Evolutionary conservation across 257 asterid species (phyloP).

Genomic region (Solanum appendiculatum): DNA sequence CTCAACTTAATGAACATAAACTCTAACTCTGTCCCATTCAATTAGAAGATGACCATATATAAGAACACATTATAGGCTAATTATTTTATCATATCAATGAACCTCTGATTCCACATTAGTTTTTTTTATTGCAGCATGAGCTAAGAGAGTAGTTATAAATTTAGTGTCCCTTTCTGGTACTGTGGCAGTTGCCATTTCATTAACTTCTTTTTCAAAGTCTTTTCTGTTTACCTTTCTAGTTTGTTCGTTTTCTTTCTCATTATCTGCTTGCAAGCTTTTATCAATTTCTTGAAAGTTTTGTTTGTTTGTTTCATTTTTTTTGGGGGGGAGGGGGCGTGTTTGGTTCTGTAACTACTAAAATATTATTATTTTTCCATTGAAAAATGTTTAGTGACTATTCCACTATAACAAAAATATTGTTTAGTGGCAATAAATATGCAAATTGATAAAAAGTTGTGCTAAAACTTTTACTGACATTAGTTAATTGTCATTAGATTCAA

Average conservation of each 20-base stretch:
- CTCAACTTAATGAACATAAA: too few relatives aligned
- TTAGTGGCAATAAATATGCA: not conserved
- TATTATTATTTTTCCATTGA: not conserved
- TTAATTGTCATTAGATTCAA: not conserved
- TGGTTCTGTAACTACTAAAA: too few relatives aligned
- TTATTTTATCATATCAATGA: not conserved
- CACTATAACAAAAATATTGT: too few relatives aligned
- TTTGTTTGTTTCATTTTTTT: too few relatives aligned
- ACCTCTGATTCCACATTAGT: not conserved
- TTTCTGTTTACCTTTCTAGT: not conserved
- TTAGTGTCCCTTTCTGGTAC: not conserved
- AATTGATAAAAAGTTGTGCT: too few relatives aligned
- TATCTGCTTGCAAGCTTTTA: not conserved
- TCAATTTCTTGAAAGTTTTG: not conserved
- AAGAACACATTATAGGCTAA: not conserved
- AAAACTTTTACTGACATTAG: too few relatives aligned
- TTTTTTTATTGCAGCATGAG: not conserved
- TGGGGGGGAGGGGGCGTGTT: too few relatives aligned
- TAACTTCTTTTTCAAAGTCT: not conserved
- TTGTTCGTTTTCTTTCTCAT: not conserved
- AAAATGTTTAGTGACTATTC: not conserved
- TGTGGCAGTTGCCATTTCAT: not conserved
- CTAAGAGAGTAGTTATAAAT: not conserved
- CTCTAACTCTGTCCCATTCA: not conserved
- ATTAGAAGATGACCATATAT: not conserved